These are phyloP conservation scores for Selaginella moellendorffii DNA, from an alignment of 75 land plant genomes.

Conservation along the genomic window DNA sequence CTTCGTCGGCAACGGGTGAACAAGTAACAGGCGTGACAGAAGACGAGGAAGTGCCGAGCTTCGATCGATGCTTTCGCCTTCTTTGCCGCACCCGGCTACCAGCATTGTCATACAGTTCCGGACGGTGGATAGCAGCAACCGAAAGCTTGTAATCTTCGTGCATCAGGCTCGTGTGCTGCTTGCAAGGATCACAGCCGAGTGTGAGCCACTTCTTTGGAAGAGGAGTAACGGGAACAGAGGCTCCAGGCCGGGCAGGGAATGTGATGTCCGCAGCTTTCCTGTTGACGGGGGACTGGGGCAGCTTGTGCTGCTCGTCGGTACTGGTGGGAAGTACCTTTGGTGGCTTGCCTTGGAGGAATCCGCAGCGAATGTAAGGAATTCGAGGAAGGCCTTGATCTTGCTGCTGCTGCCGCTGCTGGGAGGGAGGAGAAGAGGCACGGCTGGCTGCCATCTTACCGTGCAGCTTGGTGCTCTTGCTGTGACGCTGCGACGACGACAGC, in stretches of 20 bases:
- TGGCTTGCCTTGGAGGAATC: background rate
- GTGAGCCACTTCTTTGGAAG: background rate
- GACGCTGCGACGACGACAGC: background rate
- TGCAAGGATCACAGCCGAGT: background rate
- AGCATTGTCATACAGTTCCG: too few relatives aligned
- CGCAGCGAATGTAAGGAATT: background rate
- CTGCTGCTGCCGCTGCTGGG: background rate
- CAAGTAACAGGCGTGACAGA: too few relatives aligned
- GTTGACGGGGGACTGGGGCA: background rate
- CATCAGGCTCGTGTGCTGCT: background rate
- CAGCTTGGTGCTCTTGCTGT: background rate
- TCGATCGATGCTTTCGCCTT: too few relatives aligned
- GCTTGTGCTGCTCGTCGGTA: background rate
- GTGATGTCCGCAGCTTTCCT: background rate
- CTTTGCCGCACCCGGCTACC: too few relatives aligned
- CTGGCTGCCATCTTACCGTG: too few relatives aligned
- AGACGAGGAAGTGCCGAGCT: too few relatives aligned
- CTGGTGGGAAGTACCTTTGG: background rate
- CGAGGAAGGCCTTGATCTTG: background rate
- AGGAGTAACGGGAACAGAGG: background rate
- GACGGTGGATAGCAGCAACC: too few relatives aligned
- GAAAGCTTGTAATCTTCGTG: background rate
- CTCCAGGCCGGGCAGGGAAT: background rate
- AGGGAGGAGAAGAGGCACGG: too few relatives aligned
- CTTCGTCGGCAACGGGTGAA: background rate